phyloP scores from a whole-genome alignment of 352 stramenopile species.

The Globisporangium radiosum region DNA sequence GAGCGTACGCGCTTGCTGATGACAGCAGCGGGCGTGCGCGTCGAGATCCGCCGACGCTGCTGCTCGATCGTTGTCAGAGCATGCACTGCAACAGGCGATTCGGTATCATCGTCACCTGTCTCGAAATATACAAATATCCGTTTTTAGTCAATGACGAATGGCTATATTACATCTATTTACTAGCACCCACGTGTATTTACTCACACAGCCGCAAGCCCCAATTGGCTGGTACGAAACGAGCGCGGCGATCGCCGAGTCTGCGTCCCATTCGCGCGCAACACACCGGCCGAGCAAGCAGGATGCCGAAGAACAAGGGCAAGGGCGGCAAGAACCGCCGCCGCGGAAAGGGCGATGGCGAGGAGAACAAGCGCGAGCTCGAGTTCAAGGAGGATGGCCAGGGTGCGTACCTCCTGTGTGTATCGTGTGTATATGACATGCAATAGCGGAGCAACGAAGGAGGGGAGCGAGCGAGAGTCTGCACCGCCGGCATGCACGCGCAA shows the following conservation, averaged over 20 bases:
- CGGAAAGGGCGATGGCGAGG: constrained; percentile 98
- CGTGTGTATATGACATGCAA: not conserved
- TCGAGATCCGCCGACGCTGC: no score
- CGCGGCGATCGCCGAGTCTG: no score
- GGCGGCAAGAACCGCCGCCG: constrained; percentile 97
- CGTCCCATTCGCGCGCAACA: not conserved
- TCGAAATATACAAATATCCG: no score
- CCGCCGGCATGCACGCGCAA: no score
- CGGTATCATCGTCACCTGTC: no score
- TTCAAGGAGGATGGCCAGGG: constrained; percentile 99
- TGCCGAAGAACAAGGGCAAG: constrained; percentile 94
- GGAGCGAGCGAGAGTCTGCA: no score
- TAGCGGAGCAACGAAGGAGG: no score
- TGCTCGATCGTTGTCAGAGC: no score
- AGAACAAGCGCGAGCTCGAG: constrained; percentile 98
- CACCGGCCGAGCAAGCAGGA: constrained; percentile 12
- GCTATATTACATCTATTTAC: no score
- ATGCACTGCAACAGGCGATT: no score
- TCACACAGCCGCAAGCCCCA: not conserved
- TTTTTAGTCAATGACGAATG: not conserved
- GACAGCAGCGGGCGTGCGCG: not conserved
- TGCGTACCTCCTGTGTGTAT: constrained; percentile 22
- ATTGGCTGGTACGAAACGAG: not conserved
- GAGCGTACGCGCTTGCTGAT: not conserved
- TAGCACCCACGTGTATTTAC: not conserved